Conservation (phyloP, 805 yeast species). For the Candida andamanensis region DNA sequence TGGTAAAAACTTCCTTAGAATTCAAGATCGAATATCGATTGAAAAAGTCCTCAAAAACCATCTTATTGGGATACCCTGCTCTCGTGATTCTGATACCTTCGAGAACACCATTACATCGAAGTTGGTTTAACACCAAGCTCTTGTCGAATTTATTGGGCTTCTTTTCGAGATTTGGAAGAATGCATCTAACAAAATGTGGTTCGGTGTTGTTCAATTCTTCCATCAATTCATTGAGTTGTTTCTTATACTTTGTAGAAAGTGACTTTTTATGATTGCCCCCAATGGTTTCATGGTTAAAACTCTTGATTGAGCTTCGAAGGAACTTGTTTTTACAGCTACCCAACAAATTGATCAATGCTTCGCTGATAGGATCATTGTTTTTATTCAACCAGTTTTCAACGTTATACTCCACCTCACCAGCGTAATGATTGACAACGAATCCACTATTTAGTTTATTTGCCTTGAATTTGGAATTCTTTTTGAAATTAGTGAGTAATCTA, state of each 20-base stretch:
- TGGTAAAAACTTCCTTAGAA: constrained; percentile 39
- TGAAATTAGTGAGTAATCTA: constrained; percentile 64
- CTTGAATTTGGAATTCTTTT: constrained; percentile 47
- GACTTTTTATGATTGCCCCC: constrained; percentile 44
- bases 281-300: constrained; percentile 6
- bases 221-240: constrained; percentile 71
- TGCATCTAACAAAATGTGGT: constrained; percentile 97
- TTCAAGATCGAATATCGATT: constrained; percentile 70
- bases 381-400: constrained; percentile 92
- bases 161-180: constrained; percentile 80
- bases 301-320: constrained; percentile 26
- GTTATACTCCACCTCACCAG: constrained; percentile 92
- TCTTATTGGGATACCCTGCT: constrained; percentile 93
- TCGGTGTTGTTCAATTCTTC: constrained; percentile 70
- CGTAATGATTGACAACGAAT: constrained; percentile 85
- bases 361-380: constrained; percentile 89
- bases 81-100: constrained; percentile 98
- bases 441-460: constrained; percentile 74
- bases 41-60: constrained; percentile 76
- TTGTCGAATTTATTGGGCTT: constrained; percentile 69
- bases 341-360: constrained; percentile 59
- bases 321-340: constrained; percentile 53
- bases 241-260: constrained; percentile 84
- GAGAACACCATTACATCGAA: constrained; percentile 93
- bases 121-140: constrained; percentile 74